These are phyloP conservation scores for Chlamydomonas sp. DNA, from an alignment of 139 green algal species.

Conservation along the genomic window DNA sequence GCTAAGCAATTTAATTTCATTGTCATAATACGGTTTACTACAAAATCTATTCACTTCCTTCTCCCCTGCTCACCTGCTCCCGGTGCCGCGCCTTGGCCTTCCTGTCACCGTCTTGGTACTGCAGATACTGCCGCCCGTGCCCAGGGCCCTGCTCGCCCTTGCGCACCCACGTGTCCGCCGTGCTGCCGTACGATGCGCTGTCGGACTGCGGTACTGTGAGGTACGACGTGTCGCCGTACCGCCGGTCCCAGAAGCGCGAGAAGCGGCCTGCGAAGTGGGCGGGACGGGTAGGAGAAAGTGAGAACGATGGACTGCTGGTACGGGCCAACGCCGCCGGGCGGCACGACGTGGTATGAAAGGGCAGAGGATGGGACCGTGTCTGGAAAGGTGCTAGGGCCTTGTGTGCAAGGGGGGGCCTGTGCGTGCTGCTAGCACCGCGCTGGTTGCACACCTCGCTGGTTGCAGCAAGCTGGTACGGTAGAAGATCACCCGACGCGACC, in stretches of 20 bases:
- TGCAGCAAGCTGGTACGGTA: too few species aligned
- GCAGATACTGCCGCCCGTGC: not conserved
- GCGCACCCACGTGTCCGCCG: constrained; percentile 3
- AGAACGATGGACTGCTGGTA: not conserved
- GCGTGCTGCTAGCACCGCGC: too few species aligned
- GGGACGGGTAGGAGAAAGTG: not conserved
- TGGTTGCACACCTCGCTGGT: too few species aligned
- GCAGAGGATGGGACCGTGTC: not conserved
- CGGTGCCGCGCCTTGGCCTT: not conserved
- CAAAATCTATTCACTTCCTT: too few species aligned
- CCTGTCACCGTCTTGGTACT: constrained; percentile 16
- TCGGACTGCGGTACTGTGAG: not conserved
- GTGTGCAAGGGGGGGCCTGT: too few species aligned
- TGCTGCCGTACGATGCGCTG: not conserved
- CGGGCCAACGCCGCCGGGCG: not conserved
- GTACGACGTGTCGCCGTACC: constrained; percentile 19
- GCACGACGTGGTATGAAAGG: not conserved
- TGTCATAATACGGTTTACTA: too few species aligned
- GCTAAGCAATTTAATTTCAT: too few species aligned
- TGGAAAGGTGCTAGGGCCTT: too few species aligned
- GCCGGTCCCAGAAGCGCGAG: constrained; percentile 28
- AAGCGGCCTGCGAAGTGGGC: not conserved
- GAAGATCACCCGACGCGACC: too few species aligned
- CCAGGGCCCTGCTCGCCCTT: not conserved
- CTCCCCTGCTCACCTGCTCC: constrained; percentile 8